Base-by-base conservation (phyloP, 225 moss, liverwort and hornwort genomes). In the Takakia lepidozioides region DNA sequence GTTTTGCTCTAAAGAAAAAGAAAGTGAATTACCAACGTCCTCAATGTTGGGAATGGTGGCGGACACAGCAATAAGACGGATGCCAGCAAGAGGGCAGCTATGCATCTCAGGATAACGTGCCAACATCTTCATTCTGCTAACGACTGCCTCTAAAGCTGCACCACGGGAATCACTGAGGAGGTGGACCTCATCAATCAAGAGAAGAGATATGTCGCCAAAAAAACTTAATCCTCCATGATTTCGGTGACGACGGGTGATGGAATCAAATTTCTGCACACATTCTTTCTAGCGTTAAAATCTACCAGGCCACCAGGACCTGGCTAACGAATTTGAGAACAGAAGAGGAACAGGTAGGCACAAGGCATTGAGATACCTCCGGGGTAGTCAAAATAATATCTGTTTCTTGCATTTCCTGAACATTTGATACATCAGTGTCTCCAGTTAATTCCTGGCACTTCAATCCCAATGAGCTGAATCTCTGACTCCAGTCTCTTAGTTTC, bases 111-210 rank as follows among this genome's bases (percentile, higher is more conserved):
- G 87, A 48, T 67, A 74, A 20, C 80, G 87, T 57, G 87, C 66
- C 27, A 98, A 63, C 91, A 98, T 98, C 83, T 98, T 98, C 53
- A 98, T 81, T 61, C 98, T 73, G 83, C 98, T 98, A 45, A 98
- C 91, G 36, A 98, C 81, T 34, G 98, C 98, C 69, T 98, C 98
- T 40, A 98, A 64, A 44, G 91, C 69, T 61, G 91, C 91, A 58
- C 98, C 98, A 36, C 98, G 87, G 50, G 85, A 64, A 69, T 91
- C 98, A 54, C 78, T 81, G 27, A 98, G 98, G 29, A 98, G 70
- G 56, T 98, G 98, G 38, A 98, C 98, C 71, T 98, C 98, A 46
- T 98, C 98, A 45, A 98, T 86, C 26, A 98, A 70, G 24, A 98
- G 61, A 44, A 98, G 69, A 26, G 83, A 87, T 54, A 98, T 78